Conservation (phyloP, 2,329 filamentous ascomycete genomes). For the Neofusicoccum cordaticola region DNA sequence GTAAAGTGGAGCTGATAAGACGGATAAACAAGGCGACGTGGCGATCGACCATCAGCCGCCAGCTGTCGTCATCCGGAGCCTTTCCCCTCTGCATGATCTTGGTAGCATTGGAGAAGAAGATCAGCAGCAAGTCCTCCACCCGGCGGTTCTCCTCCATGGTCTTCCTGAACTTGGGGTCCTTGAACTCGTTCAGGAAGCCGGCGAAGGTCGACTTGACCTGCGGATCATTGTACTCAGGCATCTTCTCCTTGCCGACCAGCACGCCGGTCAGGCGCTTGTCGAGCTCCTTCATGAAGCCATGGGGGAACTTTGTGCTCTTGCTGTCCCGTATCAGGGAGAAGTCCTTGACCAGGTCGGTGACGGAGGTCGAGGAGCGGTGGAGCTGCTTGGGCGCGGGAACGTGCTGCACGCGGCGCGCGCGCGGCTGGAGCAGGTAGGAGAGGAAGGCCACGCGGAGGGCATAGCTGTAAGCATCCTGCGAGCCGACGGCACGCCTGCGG, state of each 20-base stretch:
- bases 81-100: constrained; percentile 83
- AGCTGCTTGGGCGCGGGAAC: constrained; percentile 60
- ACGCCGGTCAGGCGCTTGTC: constrained; percentile 80
- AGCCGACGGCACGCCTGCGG: constrained; percentile 38
- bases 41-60: constrained; percentile 88
- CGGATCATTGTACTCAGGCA: constrained; percentile 88
- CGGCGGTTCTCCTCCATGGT: constrained; percentile 91
- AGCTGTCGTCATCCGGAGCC: constrained; percentile 74
- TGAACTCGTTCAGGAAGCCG: constrained; percentile 89
- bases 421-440: constrained; percentile 87
- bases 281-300: constrained; percentile 67
- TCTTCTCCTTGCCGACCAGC: constrained; percentile 74
- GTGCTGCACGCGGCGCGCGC: constrained; percentile 85
- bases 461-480: constrained; percentile 86
- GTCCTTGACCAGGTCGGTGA: constrained; percentile 85
- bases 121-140: constrained; percentile 87
- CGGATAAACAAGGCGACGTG: constrained; percentile 94
- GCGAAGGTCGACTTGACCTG: constrained; percentile 91
- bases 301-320: constrained; percentile 68
- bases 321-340: constrained; percentile 67
- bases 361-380: constrained; percentile 67
- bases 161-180: constrained; percentile 82
- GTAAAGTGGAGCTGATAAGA: constrained; percentile 74
- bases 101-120: constrained; percentile 93
- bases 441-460: constrained; percentile 89